A percentile compares a stretch with the other conserved stretches of the same genome.
Conservation (phyloP, 1,284 basidiomycete species). For the Trametes versicolor region DNA sequence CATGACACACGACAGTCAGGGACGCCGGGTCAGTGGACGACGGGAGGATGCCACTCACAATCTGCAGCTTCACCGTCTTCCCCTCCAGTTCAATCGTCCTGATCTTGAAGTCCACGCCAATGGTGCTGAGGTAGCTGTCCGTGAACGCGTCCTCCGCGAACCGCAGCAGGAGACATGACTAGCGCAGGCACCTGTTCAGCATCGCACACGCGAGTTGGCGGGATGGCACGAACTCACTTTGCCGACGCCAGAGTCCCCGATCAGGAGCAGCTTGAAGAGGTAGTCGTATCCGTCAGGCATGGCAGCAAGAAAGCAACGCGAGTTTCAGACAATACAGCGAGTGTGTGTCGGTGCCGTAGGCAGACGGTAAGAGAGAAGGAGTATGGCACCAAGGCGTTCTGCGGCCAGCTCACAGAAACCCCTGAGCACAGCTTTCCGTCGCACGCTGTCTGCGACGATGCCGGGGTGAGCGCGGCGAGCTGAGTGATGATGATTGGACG, state of each 20-base stretch:
- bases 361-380: neutral
- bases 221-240: slow-evolving; percentile 65
- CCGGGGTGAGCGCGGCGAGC: slow-evolving; percentile 15
- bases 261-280: slow-evolving; percentile 95
- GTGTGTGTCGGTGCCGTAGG: neutral
- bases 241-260: slow-evolving; percentile 96
- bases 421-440: slow-evolving; percentile 17
- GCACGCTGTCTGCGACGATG: slow-evolving; percentile 12
- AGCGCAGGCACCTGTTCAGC: slow-evolving; percentile 30
- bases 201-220: slow-evolving; percentile 10
- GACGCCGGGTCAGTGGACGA: too few species aligned
- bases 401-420: slow-evolving; percentile 30
- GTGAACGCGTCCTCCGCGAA: slow-evolving; percentile 99
- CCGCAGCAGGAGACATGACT: slow-evolving; percentile 97
- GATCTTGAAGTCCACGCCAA: slow-evolving; percentile 99
- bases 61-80: slow-evolving; percentile 99
- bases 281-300: slow-evolving; percentile 97
- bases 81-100: slow-evolving; percentile 99
- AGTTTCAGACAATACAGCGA: neutral
- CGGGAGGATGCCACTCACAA: slow-evolving; percentile 73
- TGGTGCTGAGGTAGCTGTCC: slow-evolving; percentile 98
- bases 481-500: slow-evolving; percentile 16
- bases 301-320: slow-evolving; percentile 33
- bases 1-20: neutral
- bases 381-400: neutral